These are phyloP conservation scores for Coniochaeta ligniaria DNA, from an alignment of 2,329 filamentous ascomycete species.

Conservation along the genomic window DNA sequence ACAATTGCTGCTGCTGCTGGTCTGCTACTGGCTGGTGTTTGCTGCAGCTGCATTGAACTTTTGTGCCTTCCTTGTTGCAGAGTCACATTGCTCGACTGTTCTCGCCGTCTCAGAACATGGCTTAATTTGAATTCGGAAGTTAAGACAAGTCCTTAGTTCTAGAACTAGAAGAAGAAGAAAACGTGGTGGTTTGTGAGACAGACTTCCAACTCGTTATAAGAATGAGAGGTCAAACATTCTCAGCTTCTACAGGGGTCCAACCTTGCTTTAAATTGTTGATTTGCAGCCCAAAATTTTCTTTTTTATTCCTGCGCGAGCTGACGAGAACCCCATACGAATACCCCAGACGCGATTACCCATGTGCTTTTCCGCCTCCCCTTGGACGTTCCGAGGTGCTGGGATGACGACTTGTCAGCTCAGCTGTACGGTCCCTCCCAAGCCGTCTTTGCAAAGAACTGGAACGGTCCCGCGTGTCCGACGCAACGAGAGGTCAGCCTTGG, in stretches of 20 bases:
- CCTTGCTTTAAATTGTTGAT: slow-evolving; percentile 2
- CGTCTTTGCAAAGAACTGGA: neutral
- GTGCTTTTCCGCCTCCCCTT: neutral
- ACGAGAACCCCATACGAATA: neutral
- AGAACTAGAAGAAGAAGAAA: neutral
- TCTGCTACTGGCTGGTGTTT: neutral
- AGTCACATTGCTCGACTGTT: neutral
- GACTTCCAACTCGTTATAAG: neutral
- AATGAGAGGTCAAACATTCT: neutral
- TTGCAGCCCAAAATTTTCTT: neutral
- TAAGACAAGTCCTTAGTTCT: neutral
- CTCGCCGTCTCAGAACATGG: too few relatives aligned
- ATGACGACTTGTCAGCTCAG: neutral
- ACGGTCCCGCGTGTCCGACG: neutral
- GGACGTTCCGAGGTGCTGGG: neutral
- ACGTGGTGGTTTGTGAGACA: neutral
- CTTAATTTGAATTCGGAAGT: too few relatives aligned
- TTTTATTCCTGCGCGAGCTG: neutral
- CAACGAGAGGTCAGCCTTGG: neutral
- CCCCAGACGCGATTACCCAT: neutral
- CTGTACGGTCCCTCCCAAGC: too few relatives aligned
- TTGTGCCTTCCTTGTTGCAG: neutral
- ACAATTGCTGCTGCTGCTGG: neutral
- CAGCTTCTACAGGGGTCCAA: neutral
- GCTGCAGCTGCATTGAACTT: neutral